A percentile compares a stretch with the other conserved stretches of the same genome.
Conservation (phyloP, 805 yeast species). For the Yamadazyma sp. region DNA sequence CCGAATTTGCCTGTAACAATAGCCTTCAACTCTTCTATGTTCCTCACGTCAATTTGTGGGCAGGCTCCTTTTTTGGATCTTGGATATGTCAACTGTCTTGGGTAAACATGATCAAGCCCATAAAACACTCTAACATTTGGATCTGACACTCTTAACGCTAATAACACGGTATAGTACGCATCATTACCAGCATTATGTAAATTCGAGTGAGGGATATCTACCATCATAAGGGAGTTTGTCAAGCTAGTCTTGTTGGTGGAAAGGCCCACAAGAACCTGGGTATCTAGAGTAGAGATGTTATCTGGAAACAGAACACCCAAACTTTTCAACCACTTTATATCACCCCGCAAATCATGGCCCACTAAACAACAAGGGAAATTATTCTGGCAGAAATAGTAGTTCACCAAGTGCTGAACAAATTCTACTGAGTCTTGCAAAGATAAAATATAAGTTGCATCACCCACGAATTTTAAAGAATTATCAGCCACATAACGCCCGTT, state of each 20-base stretch:
- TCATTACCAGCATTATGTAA: slow-evolving; percentile 75
- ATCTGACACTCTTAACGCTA: slow-evolving; percentile 20
- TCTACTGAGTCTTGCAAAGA: slow-evolving; percentile 31
- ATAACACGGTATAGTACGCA: slow-evolving; percentile 56
- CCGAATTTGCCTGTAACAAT: no score
- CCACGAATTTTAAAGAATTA: slow-evolving; percentile 48
- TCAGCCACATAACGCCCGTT: slow-evolving; percentile 60
- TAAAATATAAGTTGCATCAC: slow-evolving; percentile 50
- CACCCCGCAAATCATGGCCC: slow-evolving; percentile 65
- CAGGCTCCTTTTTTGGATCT: not conserved
- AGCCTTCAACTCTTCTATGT: no score
- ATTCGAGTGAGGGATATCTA: slow-evolving; percentile 54
- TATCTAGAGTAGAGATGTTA: slow-evolving; percentile 38
- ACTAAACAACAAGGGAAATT: slow-evolving; percentile 33
- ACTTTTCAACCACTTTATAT: slow-evolving; percentile 48
- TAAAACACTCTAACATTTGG: slow-evolving; percentile 5
- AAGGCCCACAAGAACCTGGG: slow-evolving; percentile 28
- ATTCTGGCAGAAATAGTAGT: slow-evolving; percentile 38
- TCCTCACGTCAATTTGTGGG: not conserved
- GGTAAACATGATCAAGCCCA: slow-evolving; percentile 2
- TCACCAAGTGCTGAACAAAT: slow-evolving; percentile 43
- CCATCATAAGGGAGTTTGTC: slow-evolving; percentile 43
- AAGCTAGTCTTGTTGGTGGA: slow-evolving; percentile 23
- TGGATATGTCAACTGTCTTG: not conserved
- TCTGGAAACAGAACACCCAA: slow-evolving; percentile 49